phyloP scores from a whole-genome alignment of 2,329 filamentous ascomycete species.

The Daldinia sp. region DNA sequence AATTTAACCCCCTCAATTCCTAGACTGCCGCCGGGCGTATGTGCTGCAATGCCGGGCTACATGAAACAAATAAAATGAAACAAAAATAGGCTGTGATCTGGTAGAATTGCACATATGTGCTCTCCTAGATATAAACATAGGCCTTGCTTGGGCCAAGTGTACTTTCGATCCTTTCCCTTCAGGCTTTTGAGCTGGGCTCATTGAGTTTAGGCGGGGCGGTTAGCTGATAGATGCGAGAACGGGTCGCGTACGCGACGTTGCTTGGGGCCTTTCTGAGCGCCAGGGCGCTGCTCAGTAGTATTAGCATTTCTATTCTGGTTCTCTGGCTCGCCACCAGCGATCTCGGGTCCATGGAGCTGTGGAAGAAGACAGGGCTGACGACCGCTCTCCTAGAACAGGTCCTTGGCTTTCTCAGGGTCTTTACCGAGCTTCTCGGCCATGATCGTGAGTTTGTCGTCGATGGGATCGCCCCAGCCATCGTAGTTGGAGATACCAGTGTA shows the following conservation, averaged over 20 bases:
- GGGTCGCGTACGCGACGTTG: not conserved
- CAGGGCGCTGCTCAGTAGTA: no score
- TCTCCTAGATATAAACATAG: not conserved
- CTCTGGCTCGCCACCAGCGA: no score
- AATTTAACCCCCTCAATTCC: not conserved
- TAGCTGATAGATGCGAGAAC: not conserved
- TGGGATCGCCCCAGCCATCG: constrained; percentile 8
- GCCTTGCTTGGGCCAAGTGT: no score
- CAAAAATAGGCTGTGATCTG: not conserved
- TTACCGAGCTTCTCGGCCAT: not conserved
- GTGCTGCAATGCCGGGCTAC: not conserved
- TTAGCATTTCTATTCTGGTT: no score
- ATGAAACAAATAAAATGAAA: not conserved
- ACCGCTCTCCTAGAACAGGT: constrained; percentile 21
- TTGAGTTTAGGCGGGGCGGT: not conserved
- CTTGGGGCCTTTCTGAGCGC: no score
- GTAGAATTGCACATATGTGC: not conserved
- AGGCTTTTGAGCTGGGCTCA: not conserved
- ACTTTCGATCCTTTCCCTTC: not conserved
- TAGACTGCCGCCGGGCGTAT: not conserved
- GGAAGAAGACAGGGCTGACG: constrained; percentile 1
- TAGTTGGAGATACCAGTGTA: constrained; percentile 5
- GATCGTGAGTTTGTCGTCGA: constrained; percentile 13
- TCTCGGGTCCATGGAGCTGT: not conserved
- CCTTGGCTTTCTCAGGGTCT: not conserved